Evolutionary conservation across 1,284 basidiomycete genomes (phyloP).

Genomic region (Tilletia walkeri): DNA sequence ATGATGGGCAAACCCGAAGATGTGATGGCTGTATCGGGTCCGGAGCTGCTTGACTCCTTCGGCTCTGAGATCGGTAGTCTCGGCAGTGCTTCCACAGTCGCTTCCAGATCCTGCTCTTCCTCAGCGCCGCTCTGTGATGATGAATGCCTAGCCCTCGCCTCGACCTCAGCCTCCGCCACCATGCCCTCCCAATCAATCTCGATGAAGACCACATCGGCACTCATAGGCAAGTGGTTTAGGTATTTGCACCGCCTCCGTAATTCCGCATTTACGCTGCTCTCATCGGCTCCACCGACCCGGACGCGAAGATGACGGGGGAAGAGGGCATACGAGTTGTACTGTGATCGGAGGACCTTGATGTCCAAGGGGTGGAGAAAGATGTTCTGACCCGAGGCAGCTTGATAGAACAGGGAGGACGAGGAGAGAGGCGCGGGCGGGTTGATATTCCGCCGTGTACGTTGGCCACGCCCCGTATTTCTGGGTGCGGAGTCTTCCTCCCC

Average conservation of each 20-base stretch:
- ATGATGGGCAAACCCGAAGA: slow-evolving; percentile 5
- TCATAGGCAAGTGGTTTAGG: slow-evolving; percentile 84
- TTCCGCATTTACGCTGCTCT: slow-evolving; percentile 77
- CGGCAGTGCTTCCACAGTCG: not conserved
- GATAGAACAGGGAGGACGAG: slow-evolving; percentile 81
- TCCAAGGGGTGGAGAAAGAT: slow-evolving; percentile 94
- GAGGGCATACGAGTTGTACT: slow-evolving; percentile 75
- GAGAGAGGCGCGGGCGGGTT: slow-evolving; percentile 47
- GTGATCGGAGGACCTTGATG: slow-evolving; percentile 83
- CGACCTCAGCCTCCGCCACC: slow-evolving; percentile 15
- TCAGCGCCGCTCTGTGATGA: not conserved
- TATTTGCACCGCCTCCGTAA: slow-evolving; percentile 92
- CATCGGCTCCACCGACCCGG: slow-evolving; percentile 71
- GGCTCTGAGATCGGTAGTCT: not conserved
- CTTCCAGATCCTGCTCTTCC: slow-evolving; percentile 1
- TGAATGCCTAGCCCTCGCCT: slow-evolving; percentile 7
- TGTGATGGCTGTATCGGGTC: not conserved
- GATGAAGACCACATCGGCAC: slow-evolving; percentile 88
- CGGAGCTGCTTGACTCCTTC: not conserved
- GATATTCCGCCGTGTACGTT: slow-evolving; percentile 35
- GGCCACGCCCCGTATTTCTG: not conserved
- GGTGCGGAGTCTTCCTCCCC: not conserved
- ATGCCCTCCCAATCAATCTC: slow-evolving; percentile 68
- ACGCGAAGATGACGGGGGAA: slow-evolving; percentile 82
- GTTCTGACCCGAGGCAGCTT: slow-evolving; percentile 84